Evolutionary conservation across 2,329 filamentous ascomycete species (phyloP), one percentile per base, ranked within the genome.

Genomic region (Eutypa lata): DNA sequence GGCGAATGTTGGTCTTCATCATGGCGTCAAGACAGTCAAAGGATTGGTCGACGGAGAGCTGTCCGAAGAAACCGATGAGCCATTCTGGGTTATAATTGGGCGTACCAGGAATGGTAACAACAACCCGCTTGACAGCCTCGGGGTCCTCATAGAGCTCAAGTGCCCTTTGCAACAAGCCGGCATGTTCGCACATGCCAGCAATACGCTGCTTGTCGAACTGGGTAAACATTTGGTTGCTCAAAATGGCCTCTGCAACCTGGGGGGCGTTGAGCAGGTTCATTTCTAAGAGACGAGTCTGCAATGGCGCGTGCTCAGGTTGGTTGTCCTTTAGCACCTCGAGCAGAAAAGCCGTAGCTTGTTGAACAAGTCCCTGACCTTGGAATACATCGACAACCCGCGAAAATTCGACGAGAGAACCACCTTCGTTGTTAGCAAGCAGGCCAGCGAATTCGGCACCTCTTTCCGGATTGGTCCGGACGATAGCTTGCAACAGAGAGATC

Each of bases 211-310:
- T 95, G 75, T 99, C 94, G 67, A 96, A 99, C 75, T 99, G 86
- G 0, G 91, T 91, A 74, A 99, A 97, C 89, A 99, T 97, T 65
- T 97, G 91, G 66, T 99, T 99, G 60, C 93, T 90, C 40, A 99
- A 83, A 61, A 99, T 99, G 33, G 94, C 94, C 71, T 99, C 95
- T 3, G 95, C 94, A 51, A 99, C 95, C 72, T 97, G 94, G 48
- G 94, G 94, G 1, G 94, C 95, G 62, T 96, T 95, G 73, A 96
- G 81, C 57, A 99, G 76, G 73, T 99, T 99, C 92, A 99, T 97
- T 79, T 99, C 95, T 52, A 99, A 78, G 3, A 99, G 81, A 55
- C 94, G 88, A 21, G 95, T 99, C 74, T 99, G 94, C 38, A 99
- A 80, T 61, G 93, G 87, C 38, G 87, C 93, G 68, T 99, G 92